These are phyloP conservation scores for Clavispora carvajalis DNA, from an alignment of 805 yeast genomes.

Conservation along the genomic window DNA sequence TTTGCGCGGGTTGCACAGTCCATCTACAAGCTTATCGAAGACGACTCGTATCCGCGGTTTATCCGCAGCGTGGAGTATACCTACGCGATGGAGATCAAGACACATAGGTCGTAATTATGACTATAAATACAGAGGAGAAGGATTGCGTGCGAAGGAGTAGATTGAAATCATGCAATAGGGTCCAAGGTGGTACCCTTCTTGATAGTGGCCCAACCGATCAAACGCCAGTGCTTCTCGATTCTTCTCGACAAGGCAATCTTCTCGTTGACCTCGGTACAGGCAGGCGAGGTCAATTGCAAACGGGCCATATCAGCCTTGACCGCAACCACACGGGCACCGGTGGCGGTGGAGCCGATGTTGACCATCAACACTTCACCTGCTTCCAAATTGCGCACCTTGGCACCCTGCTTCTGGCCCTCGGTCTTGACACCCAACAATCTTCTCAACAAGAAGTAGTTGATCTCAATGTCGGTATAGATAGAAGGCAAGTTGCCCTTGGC, in stretches of 20 bases:
- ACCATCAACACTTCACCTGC: conserved; percentile 97
- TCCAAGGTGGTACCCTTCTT: conserved; percentile 88
- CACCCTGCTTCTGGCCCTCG: conserved; percentile 89
- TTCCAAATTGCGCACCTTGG: conserved; percentile 92
- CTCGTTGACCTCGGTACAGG: conserved; percentile 97
- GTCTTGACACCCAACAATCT: conserved; percentile 97
- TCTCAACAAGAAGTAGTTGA: conserved; percentile 93
- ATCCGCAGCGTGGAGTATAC: conserved; percentile 25
- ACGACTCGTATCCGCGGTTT: conserved; percentile 72
- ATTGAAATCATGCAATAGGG: conserved; percentile 46
- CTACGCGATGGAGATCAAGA: conserved; percentile 12
- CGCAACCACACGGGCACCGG: conserved; percentile 98
- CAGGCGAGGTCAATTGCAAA: conserved; percentile 93
- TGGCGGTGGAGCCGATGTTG: conserved; percentile 97
- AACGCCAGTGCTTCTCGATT: conserved; percentile 99
- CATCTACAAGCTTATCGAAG: conserved; percentile 58
- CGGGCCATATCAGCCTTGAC: conserved; percentile 99
- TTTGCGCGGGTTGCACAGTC: conserved; percentile 46
- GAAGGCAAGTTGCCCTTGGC: conserved; percentile 94
- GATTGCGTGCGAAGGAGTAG: not conserved
- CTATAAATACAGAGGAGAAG: conserved; percentile 3
- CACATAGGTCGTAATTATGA: conserved; percentile 1
- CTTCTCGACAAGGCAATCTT: conserved; percentile 98
- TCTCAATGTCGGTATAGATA: conserved; percentile 94
- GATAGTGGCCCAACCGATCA: conserved; percentile 99